Evolutionary conservation across 805 yeast genomes (phyloP).

Genomic region (Teunomyces stri): DNA sequence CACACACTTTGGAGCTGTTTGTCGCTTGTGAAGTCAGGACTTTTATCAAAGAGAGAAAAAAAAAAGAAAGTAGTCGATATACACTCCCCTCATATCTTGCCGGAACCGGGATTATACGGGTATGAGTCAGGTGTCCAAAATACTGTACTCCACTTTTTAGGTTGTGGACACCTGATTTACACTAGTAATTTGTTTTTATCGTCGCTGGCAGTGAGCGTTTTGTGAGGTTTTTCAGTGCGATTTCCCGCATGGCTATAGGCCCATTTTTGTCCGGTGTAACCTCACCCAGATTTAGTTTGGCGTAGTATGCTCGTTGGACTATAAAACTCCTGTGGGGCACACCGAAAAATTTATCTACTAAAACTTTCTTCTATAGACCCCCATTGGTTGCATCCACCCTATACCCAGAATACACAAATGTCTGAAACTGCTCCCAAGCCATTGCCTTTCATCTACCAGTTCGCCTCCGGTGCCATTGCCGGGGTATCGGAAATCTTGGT

Average conservation of each 20-base stretch:
- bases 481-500: conserved; percentile 94
- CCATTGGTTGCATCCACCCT: not conserved
- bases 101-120: conserved; percentile 2
- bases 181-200: not conserved
- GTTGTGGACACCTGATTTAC: not conserved
- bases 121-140: conserved; percentile 1
- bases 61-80: too few relatives aligned
- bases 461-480: conserved; percentile 89
- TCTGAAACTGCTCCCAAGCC: conserved; percentile 7
- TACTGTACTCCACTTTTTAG: conserved; percentile 2
- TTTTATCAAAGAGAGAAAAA: too few relatives aligned
- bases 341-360: not conserved
- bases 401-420: not conserved
- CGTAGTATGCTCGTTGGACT: not conserved
- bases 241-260: conserved; percentile 1
- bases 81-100: not conserved
- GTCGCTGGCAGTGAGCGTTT: not conserved
- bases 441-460: conserved; percentile 88
- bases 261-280: not conserved
- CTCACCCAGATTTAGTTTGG: not conserved
- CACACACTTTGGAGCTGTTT: too few relatives aligned
- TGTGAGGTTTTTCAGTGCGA: not conserved
- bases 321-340: conserved; percentile 4
- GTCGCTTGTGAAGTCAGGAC: too few relatives aligned
- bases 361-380: not conserved